A percentile compares a stretch with the other conserved stretches of the same genome.
phyloP scores from a whole-genome alignment of 2,329 filamentous ascomycete species.

The Myrmaecium sp. region DNA sequence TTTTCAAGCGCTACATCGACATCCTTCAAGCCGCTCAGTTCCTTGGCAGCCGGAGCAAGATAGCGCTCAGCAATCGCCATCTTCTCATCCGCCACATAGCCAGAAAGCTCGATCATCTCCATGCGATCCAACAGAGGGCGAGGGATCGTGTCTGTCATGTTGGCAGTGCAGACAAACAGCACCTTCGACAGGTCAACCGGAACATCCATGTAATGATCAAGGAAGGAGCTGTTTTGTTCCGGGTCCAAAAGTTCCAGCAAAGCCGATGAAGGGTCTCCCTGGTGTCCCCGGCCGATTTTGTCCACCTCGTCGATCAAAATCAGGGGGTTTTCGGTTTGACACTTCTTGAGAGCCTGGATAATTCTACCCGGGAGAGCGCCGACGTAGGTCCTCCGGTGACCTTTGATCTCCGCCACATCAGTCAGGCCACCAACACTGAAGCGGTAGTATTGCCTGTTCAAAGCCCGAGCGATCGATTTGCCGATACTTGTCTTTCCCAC shows the following conservation, averaged over 20 bases:
- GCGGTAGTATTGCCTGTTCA: conserved; percentile 93
- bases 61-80: conserved; percentile 95
- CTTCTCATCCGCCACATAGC: conserved; percentile 96
- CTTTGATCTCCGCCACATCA: conserved; percentile 97
- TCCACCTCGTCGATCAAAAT: conserved; percentile 96
- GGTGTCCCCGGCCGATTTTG: conserved; percentile 92
- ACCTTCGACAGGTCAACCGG: conserved; percentile 96
- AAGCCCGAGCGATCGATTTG: conserved; percentile 86
- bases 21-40: conserved; percentile 75
- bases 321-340: conserved; percentile 93
- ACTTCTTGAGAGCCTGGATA: conserved; percentile 97
- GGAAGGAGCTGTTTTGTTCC: conserved; percentile 91
- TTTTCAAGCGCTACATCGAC: conserved; percentile 78
- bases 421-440: conserved; percentile 96
- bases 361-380: conserved; percentile 90
- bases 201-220: conserved; percentile 98
- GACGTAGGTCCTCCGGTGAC: conserved; percentile 89
- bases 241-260: conserved; percentile 87
- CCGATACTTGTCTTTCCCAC: conserved; percentile 98
- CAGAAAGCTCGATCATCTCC: conserved; percentile 92
- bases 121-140: conserved; percentile 87
- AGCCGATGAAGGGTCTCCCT: conserved; percentile 89
- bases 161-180: conserved; percentile 94
- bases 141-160: conserved; percentile 97
- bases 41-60: conserved; percentile 83